Evolutionary conservation across 1,139 yeast genomes (phyloP), one percentile per base, ranked within the genome.

Genomic region (Sugiyamaella novakii): DNA sequence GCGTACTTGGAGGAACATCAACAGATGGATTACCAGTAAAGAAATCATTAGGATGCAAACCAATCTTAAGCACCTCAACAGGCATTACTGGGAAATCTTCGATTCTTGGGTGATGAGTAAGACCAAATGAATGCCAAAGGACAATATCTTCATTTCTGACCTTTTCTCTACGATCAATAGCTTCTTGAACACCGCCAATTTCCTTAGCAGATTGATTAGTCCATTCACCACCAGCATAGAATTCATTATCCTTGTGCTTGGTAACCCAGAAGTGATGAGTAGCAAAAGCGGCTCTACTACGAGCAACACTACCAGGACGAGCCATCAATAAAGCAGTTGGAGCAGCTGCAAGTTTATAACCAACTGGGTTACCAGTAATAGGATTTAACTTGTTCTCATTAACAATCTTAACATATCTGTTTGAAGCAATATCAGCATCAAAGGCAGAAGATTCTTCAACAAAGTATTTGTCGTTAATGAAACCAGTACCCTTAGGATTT

Each of bases 81-180:
- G 95, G 94, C 96, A 87, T 87, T 54, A 87, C 94, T 47, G 95
- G 95, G 85, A 85, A 87, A 70, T 87, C 95, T 72, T 87, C 96
- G 29, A 84, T 84, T 64, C 91, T 79, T 59, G 95, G 95, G 63
- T 87, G 80, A 67, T 87, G 96, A 19, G 95, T 87, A 72, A 87
- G 79, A 29, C 91, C 94, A 66, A 87, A 70, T 41, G 95, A 86
- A 60, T 89, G 88, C 95, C 95, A 87, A 50, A 87, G 82, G 50
- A 87, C 92, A 56, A 83, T 67, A 60, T 87, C 94, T 19, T 84
- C 84, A 67, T 87, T 79, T 76, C 95, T 84, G 43, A 87, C 92
- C 34, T 72, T 65, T 54, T 86, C 95, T 50, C 72, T 71, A 58
- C 88, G 83, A 61, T 79, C 76, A 30, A 68, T 62, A 22, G 85